These are phyloP conservation scores for Breviolum minutum DNA, from an alignment of 73 alveolate genomes.

Conservation along the genomic window DNA sequence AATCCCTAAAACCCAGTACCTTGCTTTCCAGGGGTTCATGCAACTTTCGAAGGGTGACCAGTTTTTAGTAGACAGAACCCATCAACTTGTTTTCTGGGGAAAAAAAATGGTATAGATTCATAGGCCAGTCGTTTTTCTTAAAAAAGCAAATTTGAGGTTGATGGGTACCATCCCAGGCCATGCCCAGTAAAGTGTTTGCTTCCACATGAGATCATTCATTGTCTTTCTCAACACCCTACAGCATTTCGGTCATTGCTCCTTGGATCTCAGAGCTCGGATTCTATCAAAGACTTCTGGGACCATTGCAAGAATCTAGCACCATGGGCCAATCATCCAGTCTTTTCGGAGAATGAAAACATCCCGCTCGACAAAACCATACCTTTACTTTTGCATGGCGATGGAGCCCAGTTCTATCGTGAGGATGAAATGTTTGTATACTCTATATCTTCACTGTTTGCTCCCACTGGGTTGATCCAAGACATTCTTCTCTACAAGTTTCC, in stretches of 20 bases:
- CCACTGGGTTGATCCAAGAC: background rate
- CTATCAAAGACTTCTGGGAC: background rate
- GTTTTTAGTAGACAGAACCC: too few species aligned
- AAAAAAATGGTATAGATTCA: background rate
- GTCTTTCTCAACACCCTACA: background rate
- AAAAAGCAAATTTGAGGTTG: background rate
- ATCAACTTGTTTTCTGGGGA: background rate
- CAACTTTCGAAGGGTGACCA: too few species aligned
- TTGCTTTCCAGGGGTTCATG: background rate
- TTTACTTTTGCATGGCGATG: background rate
- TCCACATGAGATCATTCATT: background rate
- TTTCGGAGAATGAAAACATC: too few species aligned
- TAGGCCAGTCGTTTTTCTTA: background rate
- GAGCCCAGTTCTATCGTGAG: constrained; percentile 13
- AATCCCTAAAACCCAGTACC: too few species aligned
- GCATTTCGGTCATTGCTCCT: background rate
- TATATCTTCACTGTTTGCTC: constrained; percentile 14
- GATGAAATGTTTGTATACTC: constrained; percentile 3
- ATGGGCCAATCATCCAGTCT: background rate
- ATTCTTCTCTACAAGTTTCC: constrained; percentile 35
- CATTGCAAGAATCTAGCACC: background rate
- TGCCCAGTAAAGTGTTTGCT: too few species aligned
- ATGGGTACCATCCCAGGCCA: too few species aligned
- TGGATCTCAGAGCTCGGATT: background rate
- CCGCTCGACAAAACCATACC: background rate